Evolutionary conservation across 1,284 basidiomycete species (phyloP).

Genomic region (Ustilago bromivora): DNA sequence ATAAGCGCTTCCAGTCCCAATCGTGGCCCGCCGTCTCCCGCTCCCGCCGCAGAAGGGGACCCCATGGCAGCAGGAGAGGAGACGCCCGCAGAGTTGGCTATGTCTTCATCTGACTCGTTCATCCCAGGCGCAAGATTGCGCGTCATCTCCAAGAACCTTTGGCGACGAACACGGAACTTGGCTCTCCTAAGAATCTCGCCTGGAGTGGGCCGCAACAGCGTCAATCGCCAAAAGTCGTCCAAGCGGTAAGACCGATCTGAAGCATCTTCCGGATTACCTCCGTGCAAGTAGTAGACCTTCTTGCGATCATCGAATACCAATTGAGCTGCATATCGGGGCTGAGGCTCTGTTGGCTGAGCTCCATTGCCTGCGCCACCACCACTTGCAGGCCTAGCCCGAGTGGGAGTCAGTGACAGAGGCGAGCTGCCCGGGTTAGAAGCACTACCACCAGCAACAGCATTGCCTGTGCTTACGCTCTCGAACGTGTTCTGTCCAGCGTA

Average conservation of each 20-base stretch:
- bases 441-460: background rate
- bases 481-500: constrained; percentile 30
- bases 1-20: constrained; percentile 66
- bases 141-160: constrained; percentile 65
- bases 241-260: constrained; percentile 48
- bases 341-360: constrained; percentile 41
- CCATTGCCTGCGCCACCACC: constrained; percentile 5
- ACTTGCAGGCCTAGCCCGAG: constrained; percentile 8
- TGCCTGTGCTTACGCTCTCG: constrained; percentile 8
- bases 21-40: constrained; percentile 20
- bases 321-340: constrained; percentile 63
- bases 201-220: constrained; percentile 61
- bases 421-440: constrained; percentile 4
- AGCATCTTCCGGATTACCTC: constrained; percentile 66
- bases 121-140: constrained; percentile 24
- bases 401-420: background rate
- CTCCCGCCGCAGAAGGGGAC: background rate
- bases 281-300: constrained; percentile 68
- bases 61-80: background rate
- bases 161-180: constrained; percentile 69
- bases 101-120: constrained; percentile 39
- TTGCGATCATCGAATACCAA: constrained; percentile 67
- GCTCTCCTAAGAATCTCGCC: constrained; percentile 66
- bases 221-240: constrained; percentile 68
- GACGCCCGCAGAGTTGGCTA: constrained; percentile 6